phyloP scores from a whole-genome alignment of 2,329 filamentous ascomycete genomes.

The Fusarium sp. region DNA sequence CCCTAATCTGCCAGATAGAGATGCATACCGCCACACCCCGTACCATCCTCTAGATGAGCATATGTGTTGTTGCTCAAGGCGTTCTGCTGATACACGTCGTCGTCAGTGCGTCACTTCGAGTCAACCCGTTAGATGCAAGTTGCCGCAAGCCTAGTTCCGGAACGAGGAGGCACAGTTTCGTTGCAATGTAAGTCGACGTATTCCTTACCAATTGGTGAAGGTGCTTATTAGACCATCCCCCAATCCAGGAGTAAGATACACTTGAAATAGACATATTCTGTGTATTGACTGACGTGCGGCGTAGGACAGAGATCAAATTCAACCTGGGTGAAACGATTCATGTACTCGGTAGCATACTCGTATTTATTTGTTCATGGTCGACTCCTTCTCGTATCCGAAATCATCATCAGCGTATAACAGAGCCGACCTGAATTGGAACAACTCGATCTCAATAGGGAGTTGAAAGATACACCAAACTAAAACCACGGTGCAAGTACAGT shows the following conservation, averaged over 20 bases:
- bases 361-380: not conserved
- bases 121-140: slow-evolving; percentile 15
- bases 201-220: slow-evolving; percentile 19
- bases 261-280: slow-evolving; percentile 10
- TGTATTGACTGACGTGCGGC: slow-evolving; percentile 15
- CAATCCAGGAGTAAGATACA: slow-evolving; percentile 6
- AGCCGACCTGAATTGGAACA: slow-evolving; percentile 9
- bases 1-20: not conserved
- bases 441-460: slow-evolving; percentile 16
- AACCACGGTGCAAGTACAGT: slow-evolving; percentile 2
- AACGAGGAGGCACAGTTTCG: not conserved
- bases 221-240: slow-evolving; percentile 13
- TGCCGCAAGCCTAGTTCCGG: slow-evolving; percentile 4
- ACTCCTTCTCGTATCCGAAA: slow-evolving; percentile 15
- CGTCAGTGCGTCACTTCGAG: slow-evolving; percentile 24
- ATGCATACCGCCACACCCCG: slow-evolving; percentile 26
- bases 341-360: slow-evolving; percentile 9
- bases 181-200: slow-evolving; percentile 1
- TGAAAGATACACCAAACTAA: not conserved
- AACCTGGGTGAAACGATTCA: slow-evolving; percentile 15
- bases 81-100: slow-evolving; percentile 9
- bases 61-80: slow-evolving; percentile 33
- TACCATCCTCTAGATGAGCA: slow-evolving; percentile 11
- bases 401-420: not conserved
- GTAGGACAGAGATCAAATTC: slow-evolving; percentile 20